These are phyloP conservation scores for Zygoascus flipseniorum DNA, from an alignment of 805 yeast species.

Conservation along the genomic window DNA sequence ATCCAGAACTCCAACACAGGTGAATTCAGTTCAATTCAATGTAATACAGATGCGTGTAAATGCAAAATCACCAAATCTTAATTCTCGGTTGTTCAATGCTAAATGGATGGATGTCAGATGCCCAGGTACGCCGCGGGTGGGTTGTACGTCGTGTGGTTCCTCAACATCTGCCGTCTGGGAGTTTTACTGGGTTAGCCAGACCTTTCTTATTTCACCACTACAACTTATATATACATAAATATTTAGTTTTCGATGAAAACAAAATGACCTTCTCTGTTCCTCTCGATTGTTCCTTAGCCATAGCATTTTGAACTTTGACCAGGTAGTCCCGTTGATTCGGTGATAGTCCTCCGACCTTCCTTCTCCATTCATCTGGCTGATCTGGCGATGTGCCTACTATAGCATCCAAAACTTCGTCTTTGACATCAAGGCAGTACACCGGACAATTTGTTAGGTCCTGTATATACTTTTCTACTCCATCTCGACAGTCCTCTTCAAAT, in stretches of 20 bases:
- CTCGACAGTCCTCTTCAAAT: conserved; percentile 68
- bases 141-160: too few species aligned
- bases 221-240: conserved; percentile 53
- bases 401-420: conserved; percentile 80
- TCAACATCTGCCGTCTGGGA: too few species aligned
- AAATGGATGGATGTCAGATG: too few species aligned
- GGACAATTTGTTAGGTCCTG: conserved; percentile 57
- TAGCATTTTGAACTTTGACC: conserved; percentile 58
- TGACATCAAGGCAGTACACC: conserved; percentile 64
- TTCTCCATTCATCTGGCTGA: conserved; percentile 43
- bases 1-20: too few species aligned
- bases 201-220: not conserved
- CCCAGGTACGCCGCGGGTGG: too few species aligned
- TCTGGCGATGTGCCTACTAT: conserved; percentile 33
- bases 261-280: conserved; percentile 71
- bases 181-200: not conserved
- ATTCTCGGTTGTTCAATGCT: too few species aligned
- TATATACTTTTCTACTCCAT: conserved; percentile 48
- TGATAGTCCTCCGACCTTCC: conserved; percentile 78
- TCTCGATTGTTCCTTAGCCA: conserved; percentile 60
- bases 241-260: conserved; percentile 70
- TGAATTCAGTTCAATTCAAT: too few species aligned
- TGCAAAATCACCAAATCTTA: too few species aligned
- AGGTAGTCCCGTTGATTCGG: conserved; percentile 79
- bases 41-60: too few species aligned